phyloP scores from a whole-genome alignment of 2,329 filamentous ascomycete species.

The Clarireedia monteithiana region DNA sequence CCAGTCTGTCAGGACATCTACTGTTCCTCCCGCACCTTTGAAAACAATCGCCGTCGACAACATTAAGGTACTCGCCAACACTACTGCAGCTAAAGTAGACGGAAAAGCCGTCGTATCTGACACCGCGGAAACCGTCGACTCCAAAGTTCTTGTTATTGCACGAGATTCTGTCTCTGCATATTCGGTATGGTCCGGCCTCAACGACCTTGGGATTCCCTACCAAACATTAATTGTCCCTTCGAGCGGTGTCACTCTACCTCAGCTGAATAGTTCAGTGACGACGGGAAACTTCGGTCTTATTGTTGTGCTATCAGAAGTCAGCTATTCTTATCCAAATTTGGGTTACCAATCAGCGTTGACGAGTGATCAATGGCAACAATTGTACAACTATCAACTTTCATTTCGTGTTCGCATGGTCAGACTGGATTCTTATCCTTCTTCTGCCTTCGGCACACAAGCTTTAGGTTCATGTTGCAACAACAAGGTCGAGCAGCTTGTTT shows the following conservation, averaged over 20 bases:
- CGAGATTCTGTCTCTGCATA: constrained; percentile 41
- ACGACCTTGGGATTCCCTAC: constrained; percentile 54
- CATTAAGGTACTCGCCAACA: constrained; percentile 5
- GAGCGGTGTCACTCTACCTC: constrained; percentile 41
- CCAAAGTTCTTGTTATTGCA: constrained; percentile 48
- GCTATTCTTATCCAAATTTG: constrained; percentile 33
- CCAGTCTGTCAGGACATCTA: constrained; percentile 3
- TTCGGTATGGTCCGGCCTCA: constrained; percentile 44
- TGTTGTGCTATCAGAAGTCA: constrained; percentile 31
- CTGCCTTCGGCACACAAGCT: constrained; percentile 36
- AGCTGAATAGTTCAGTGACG: constrained; percentile 37
- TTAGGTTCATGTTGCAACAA: constrained; percentile 37
- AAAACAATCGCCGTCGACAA: not conserved
- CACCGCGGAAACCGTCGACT: constrained; percentile 22
- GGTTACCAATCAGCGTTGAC: constrained; percentile 34
- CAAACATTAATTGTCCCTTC: constrained; percentile 45
- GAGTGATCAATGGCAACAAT: constrained; percentile 44
- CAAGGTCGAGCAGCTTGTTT: constrained; percentile 42
- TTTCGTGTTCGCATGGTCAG: constrained; percentile 54
- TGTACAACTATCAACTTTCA: constrained; percentile 49
- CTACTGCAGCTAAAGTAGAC: not conserved
- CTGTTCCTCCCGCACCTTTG: constrained; percentile 2
- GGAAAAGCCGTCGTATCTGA: not conserved
- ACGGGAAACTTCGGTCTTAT: constrained; percentile 49
- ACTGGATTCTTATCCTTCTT: constrained; percentile 47